These are phyloP conservation scores for Colletotrichum tropicicola DNA, from an alignment of 2,329 filamentous ascomycete genomes.

Conservation along the genomic window DNA sequence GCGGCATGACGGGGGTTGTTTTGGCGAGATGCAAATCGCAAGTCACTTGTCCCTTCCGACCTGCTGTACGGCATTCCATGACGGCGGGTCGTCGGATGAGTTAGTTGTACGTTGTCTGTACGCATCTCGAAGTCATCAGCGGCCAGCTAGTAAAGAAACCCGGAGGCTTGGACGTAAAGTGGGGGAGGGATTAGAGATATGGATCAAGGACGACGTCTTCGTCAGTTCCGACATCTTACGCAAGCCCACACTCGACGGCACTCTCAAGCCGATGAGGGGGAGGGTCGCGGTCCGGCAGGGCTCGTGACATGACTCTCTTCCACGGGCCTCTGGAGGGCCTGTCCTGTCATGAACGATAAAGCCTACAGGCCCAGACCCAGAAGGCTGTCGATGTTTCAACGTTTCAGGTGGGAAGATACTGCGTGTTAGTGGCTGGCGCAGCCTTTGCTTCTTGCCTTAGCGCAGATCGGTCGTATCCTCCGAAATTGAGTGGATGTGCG, in stretches of 20 bases:
- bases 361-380: slow-evolving; percentile 16
- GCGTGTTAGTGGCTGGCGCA: slow-evolving; percentile 8
- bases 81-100: background rate
- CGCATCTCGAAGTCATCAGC: background rate
- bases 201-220: background rate
- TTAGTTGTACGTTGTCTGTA: background rate
- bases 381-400: slow-evolving; percentile 26
- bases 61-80: background rate
- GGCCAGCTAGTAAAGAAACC: background rate
- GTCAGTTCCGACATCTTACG: background rate
- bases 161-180: slow-evolving; percentile 15
- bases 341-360: slow-evolving; percentile 7
- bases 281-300: background rate
- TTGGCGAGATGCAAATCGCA: background rate
- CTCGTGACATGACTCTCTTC: slow-evolving; percentile 12
- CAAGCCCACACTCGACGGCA: background rate
- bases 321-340: background rate
- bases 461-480: slow-evolving; percentile 30
- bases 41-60: background rate
- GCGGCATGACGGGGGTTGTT: background rate
- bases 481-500: slow-evolving; percentile 28
- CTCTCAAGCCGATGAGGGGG: slow-evolving; percentile 14
- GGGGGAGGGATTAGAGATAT: background rate
- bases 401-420: slow-evolving; percentile 28
- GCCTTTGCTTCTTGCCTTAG: slow-evolving; percentile 22